Evolutionary conservation across 2,329 filamentous ascomycete species (phyloP), one percentile per base, ranked within the genome.

Genomic region (Ciborinia camelliae): DNA sequence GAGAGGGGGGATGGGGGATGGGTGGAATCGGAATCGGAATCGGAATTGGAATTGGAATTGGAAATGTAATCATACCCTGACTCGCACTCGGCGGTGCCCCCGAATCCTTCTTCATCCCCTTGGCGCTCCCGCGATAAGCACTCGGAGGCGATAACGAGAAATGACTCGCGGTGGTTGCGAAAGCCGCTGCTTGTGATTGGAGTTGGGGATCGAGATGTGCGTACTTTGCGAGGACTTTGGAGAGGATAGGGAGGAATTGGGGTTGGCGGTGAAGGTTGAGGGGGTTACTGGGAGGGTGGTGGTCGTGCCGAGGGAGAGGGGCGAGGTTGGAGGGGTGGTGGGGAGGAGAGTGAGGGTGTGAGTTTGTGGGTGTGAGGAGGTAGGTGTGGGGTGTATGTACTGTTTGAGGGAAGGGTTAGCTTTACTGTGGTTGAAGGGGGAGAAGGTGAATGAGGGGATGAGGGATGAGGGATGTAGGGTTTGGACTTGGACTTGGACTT

Each of bases 341-440:
- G 84, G 80, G 65, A 90, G 84, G 68, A 85, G 84, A 50, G 84
- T 84, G 37, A 90, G 81, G 39, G 86, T 77, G 72, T 87, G 80
- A 1, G 77, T 77, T 20, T n/a, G 77, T 1, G 80, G 77, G 37
- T 32, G 26, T 1, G 79, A 73, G 9, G 78, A 71, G 1, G 35
- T 41, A 41, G 80, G 77, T 66, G 82, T 77, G 32, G 81, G 80
- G 70, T 86, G 84, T 63, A 84, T 81, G 81, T 86, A 86, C 86
- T 89, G 57, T 32, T 48, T 26, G 12, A 20, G 4, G 8, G 37
- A n/a, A 35, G 12, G 37, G 48, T 41, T 45, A 26, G 62, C 47
- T 67, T 59, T 64, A 26, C 28, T 28, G 28, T 20, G 26, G 1
- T 45, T 35, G n/a, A 15, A 26, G 47, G 23, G 43, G 9, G 45